Evolutionary conservation across 805 yeast genomes (phyloP).

Genomic region (Hemisphaericaspora nanyangensis): DNA sequence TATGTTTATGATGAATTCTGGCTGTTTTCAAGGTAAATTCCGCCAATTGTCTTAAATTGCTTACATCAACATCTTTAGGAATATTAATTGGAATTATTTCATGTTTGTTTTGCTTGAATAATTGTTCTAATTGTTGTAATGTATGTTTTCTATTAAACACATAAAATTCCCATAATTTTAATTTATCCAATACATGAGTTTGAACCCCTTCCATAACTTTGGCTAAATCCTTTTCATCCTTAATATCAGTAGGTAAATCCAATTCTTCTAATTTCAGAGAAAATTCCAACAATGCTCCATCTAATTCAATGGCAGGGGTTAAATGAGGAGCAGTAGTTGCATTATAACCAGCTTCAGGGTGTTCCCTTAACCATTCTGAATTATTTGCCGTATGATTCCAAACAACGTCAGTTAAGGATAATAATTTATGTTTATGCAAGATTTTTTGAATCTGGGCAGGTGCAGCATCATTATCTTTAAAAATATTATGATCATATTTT

Average conservation of each 20-base stretch:
- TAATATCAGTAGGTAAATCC: constrained; percentile 60
- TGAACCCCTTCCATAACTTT: constrained; percentile 65
- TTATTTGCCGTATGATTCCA: constrained; percentile 94
- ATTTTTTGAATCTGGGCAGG: constrained; percentile 43
- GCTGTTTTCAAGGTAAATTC: constrained; percentile 42
- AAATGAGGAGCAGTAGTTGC: constrained; percentile 86
- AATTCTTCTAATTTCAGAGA: constrained; percentile 53
- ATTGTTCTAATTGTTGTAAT: constrained; percentile 32
- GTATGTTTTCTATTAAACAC: constrained; percentile 55
- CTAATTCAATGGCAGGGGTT: constrained; percentile 79
- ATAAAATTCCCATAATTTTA: constrained; percentile 86
- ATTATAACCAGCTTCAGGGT: constrained; percentile 90
- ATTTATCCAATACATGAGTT: constrained; percentile 58
- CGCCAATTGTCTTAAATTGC: constrained; percentile 43
- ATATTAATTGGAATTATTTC: constrained; percentile 32
- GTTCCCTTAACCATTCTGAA: constrained; percentile 77
- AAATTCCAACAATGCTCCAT: constrained; percentile 60
- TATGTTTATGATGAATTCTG: constrained; percentile 38
- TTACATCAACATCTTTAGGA: constrained; percentile 38
- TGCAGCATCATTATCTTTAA: constrained; percentile 55
- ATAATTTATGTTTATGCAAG: constrained; percentile 53
- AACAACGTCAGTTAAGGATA: constrained; percentile 87
- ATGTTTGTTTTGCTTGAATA: constrained; percentile 28
- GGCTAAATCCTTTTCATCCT: constrained; percentile 50
- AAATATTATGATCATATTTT: constrained; percentile 63